These are phyloP conservation scores for Cicer judaicum DNA, from an alignment of 306 rosid genomes.

Conservation along the genomic window DNA sequence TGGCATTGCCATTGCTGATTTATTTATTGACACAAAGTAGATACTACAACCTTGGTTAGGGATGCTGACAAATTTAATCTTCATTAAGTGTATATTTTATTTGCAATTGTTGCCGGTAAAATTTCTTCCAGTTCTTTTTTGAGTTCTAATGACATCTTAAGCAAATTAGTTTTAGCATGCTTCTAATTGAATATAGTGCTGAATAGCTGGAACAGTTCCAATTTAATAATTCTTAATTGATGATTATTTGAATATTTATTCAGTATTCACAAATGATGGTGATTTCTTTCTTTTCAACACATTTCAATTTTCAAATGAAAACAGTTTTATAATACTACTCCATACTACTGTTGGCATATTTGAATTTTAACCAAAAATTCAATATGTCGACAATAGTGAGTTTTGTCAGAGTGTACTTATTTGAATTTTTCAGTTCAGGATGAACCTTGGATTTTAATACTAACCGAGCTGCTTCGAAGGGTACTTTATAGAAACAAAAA, in stretches of 20 bases:
- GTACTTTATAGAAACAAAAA: neutral
- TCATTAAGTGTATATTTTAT: neutral
- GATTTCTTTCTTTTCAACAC: neutral
- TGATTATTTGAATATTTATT: constrained; percentile 19
- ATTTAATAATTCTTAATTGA: neutral
- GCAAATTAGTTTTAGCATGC: constrained; percentile 27
- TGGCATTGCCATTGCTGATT: neutral
- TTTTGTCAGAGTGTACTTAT: constrained; percentile 20
- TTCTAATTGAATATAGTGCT: constrained; percentile 1
- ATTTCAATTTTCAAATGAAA: neutral
- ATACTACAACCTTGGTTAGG: neutral
- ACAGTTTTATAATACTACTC: neutral
- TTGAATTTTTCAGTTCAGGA: neutral
- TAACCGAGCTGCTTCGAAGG: constrained; percentile 20
- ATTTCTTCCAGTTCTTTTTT: constrained; percentile 19
- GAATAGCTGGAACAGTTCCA: neutral
- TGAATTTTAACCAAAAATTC: constrained; percentile 2
- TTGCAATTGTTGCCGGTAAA: constrained; percentile 5
- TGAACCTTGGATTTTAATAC: constrained; percentile 19
- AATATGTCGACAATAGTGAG: constrained; percentile 7
- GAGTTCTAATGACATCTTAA: constrained; percentile 22
- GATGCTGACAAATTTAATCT: constrained; percentile 17
- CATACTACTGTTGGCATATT: neutral
- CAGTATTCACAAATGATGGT: neutral
- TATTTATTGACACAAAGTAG: constrained; percentile 9